Percentiles rank a stretch among this genome's conserved stretches.
Conservation (phyloP, 73 alveolate genomes). For the Tetrahymena borealis region DNA sequence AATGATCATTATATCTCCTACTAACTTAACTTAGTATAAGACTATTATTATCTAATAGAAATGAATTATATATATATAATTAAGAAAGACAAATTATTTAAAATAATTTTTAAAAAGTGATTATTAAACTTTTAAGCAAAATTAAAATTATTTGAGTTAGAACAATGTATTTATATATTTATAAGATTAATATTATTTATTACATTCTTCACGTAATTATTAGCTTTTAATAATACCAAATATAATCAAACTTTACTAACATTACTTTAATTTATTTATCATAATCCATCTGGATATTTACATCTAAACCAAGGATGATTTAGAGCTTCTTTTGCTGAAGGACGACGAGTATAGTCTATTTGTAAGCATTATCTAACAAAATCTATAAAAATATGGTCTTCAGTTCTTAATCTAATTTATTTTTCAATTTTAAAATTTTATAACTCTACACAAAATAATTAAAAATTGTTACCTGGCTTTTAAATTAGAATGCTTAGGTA, state of each 20-base stretch:
- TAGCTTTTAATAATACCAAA: not conserved
- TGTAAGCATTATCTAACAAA: slow-evolving; percentile 60
- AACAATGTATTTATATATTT: too few relatives aligned
- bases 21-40: too few relatives aligned
- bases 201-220: too few relatives aligned
- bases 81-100: too few relatives aligned
- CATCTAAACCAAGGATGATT: slow-evolving; percentile 68
- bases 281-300: slow-evolving; percentile 57
- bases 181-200: too few relatives aligned
- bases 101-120: too few relatives aligned
- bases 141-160: too few relatives aligned
- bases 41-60: too few relatives aligned
- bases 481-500: slow-evolving; percentile 86
- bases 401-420: slow-evolving; percentile 47
- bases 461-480: slow-evolving; percentile 42
- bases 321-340: slow-evolving; percentile 78
- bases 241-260: not conserved
- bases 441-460: not conserved
- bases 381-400: slow-evolving; percentile 60
- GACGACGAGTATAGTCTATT: slow-evolving; percentile 52
- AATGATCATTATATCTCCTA: too few relatives aligned
- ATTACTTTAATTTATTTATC: not conserved
- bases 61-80: too few relatives aligned
- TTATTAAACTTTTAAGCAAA: too few relatives aligned
- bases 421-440: not conserved